A percentile compares a stretch with the other conserved stretches of the same genome.
Evolutionary conservation across 306 rosid genomes (phyloP).

Genomic region (Lablab purpureus): DNA sequence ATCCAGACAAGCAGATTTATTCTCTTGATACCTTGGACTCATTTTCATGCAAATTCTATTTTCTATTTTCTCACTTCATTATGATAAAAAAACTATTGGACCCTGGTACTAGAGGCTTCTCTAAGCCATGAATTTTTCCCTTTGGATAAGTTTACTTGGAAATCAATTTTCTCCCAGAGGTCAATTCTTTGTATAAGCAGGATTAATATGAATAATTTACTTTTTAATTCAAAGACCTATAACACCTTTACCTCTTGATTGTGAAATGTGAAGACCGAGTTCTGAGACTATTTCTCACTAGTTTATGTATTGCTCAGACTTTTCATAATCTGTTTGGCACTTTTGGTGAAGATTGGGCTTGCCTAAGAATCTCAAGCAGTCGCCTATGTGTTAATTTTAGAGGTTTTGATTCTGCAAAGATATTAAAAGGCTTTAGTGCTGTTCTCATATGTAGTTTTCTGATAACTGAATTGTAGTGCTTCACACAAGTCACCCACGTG

Average conservation of each 20-base stretch:
- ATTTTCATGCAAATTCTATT: neutral
- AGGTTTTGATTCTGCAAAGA: neutral
- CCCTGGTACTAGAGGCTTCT: no score
- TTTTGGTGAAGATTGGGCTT: neutral
- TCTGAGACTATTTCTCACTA: neutral
- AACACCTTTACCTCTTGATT: neutral
- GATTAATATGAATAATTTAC: neutral
- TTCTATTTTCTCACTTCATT: neutral
- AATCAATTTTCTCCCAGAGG: neutral
- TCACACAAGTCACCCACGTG: neutral
- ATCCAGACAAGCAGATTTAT: neutral
- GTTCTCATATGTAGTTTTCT: neutral
- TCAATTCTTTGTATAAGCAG: neutral
- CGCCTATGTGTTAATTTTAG: neutral
- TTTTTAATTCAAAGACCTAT: neutral
- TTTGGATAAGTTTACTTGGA: neutral
- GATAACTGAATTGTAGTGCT: neutral
- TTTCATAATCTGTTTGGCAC: neutral
- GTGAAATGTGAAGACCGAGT: neutral
- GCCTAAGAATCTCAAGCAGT: neutral
- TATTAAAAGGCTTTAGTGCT: neutral
- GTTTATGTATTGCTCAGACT: neutral
- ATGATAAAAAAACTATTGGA: no score
- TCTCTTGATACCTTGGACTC: neutral
- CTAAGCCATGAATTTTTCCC: neutral